A percentile compares a stretch with the other conserved stretches of the same genome.
Evolutionary conservation across 495 filamentous ascomycete genomes (phyloP).

Genomic region (Aspergillus baeticus): DNA sequence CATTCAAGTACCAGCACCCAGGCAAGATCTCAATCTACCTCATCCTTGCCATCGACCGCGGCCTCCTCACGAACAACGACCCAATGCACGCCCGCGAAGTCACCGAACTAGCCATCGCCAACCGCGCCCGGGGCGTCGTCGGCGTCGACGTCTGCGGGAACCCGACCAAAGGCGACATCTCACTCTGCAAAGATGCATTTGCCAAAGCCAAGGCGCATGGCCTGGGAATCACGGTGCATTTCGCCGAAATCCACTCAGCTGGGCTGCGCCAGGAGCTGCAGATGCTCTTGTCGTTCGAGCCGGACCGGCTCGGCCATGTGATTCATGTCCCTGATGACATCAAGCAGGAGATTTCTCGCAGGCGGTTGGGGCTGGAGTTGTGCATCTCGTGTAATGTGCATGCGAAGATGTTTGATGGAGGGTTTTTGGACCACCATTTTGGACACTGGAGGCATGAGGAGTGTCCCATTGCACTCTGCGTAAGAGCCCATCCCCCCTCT

Average conservation of each 20-base stretch:
- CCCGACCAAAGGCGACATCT: constrained; percentile 60
- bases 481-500: constrained; percentile 40
- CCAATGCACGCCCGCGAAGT: constrained; percentile 53
- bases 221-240: constrained; percentile 72
- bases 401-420: constrained; percentile 67
- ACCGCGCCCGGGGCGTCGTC: constrained; percentile 59
- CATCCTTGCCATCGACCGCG: constrained; percentile 76
- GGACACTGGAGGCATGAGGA: constrained; percentile 57
- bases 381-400: constrained; percentile 82
- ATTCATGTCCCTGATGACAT: constrained; percentile 65
- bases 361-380: constrained; percentile 65
- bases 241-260: constrained; percentile 63
- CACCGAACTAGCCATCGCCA: constrained; percentile 60
- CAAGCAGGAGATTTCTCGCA: constrained; percentile 52
- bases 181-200: constrained; percentile 56
- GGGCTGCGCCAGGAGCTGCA: constrained; percentile 56
- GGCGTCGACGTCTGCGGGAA: constrained; percentile 82
- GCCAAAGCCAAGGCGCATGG: constrained; percentile 48
- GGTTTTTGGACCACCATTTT: constrained; percentile 71
- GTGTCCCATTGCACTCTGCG: constrained; percentile 57
- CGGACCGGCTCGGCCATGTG: constrained; percentile 76
- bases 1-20: constrained; percentile 32
- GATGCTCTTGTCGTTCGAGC: constrained; percentile 60
- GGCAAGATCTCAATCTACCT: constrained; percentile 54
- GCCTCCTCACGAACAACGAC: constrained; percentile 43